phyloP scores from a whole-genome alignment of 306 rosid genomes.

The Glycine tomentella region DNA sequence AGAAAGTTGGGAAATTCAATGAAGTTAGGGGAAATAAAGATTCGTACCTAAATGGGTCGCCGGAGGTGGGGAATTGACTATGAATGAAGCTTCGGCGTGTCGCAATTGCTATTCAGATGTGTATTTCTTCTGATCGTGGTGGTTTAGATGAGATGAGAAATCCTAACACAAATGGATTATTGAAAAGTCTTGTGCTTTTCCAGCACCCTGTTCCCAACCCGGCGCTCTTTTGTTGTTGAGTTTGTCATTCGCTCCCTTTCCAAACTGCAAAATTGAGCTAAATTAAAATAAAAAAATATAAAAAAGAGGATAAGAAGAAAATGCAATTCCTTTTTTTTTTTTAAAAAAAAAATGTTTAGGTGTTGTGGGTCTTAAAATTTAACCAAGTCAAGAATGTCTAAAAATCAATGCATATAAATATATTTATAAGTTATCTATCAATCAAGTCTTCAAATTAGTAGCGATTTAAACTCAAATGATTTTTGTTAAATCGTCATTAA shows the following conservation, averaged over 20 bases:
- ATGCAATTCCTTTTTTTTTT: no score
- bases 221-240: background rate
- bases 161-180: constrained; percentile 25
- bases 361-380: no score
- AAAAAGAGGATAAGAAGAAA: no score
- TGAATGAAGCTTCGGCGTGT: constrained; percentile 24
- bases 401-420: no score
- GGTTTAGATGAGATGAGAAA: background rate
- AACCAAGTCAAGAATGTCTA: no score
- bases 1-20: constrained; percentile 39
- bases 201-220: background rate
- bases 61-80: constrained; percentile 18
- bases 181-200: background rate
- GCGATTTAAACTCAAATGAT: no score
- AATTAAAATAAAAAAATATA: background rate
- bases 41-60: constrained; percentile 38
- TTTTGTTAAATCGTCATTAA: no score
- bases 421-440: no score
- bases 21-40: constrained; percentile 14
- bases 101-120: constrained; percentile 32
- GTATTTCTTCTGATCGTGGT: background rate
- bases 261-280: background rate
- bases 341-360: no score
- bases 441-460: no score
- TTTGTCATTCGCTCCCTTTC: background rate